These are phyloP conservation scores for Colletotrichum abscissum DNA, from an alignment of 2,329 filamentous ascomycete genomes.

Conservation along the genomic window DNA sequence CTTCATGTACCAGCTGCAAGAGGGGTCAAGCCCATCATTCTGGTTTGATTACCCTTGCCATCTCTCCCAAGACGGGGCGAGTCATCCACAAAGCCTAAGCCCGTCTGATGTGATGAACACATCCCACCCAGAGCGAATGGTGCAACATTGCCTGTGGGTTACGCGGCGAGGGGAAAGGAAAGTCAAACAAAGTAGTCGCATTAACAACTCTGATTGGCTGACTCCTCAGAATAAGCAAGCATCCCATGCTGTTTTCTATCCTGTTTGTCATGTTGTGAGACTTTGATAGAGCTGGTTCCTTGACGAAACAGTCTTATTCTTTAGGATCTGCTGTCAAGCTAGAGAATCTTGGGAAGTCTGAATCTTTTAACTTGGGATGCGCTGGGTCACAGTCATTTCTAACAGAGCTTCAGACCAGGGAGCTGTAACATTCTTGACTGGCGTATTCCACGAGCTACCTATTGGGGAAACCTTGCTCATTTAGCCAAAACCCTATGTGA, in stretches of 20 bases:
- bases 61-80: conserved; percentile 2
- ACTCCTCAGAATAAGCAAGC: neutral
- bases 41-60: too few species aligned
- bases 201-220: neutral
- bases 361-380: neutral
- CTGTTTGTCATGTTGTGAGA: neutral
- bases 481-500: neutral
- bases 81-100: conserved; percentile 20
- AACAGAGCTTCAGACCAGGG: neutral
- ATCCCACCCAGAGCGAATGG: neutral
- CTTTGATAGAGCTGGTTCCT: conserved; percentile 3
- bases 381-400: neutral
- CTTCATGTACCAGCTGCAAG: neutral
- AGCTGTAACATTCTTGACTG: neutral
- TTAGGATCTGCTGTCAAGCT: neutral
- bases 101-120: neutral
- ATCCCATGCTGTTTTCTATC: neutral
- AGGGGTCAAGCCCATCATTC: neutral
- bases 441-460: neutral
- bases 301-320: neutral
- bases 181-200: neutral
- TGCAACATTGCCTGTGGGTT: neutral
- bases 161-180: neutral
- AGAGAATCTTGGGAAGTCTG: neutral
- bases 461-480: neutral